These are phyloP conservation scores for Eremothecium cymbalariae DNA, from an alignment of 1,139 yeast genomes.

Conservation along the genomic window DNA sequence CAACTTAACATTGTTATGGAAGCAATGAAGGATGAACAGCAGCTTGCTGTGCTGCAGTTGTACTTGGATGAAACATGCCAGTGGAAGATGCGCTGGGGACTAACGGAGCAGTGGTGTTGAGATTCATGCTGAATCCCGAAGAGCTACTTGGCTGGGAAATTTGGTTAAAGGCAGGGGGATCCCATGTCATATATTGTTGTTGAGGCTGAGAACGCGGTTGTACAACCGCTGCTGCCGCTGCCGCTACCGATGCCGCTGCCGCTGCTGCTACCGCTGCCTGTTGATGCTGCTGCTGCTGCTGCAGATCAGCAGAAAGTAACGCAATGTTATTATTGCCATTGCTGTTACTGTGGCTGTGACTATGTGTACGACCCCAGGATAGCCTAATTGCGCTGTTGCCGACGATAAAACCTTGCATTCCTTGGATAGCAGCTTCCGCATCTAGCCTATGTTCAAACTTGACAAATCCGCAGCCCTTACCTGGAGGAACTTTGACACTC, in stretches of 20 bases:
- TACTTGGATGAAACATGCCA: no score
- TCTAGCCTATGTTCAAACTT: conserved; percentile 55
- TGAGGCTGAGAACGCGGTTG: not conserved
- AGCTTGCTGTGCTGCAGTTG: conserved; percentile 3
- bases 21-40: conserved; percentile 19
- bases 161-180: no score
- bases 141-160: no score
- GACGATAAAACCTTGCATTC: conserved; percentile 67
- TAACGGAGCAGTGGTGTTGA: no score
- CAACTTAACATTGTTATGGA: conserved; percentile 11
- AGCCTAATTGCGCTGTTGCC: conserved; percentile 61
- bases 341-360: conserved; percentile 7
- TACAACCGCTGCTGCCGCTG: not conserved
- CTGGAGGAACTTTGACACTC: conserved; percentile 61
- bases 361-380: conserved; percentile 52
- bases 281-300: conserved; percentile 10
- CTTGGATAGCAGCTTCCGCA: conserved; percentile 63
- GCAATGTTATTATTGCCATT: conserved; percentile 8
- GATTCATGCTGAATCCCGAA: no score
- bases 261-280: no score
- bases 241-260: conserved; percentile 13
- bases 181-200: no score
- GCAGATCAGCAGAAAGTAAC: no score
- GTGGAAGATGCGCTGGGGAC: no score
- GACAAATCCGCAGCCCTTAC: conserved; percentile 66